Evolutionary conservation across 1,284 basidiomycete genomes (phyloP).

Genomic region (Cutaneotrichosporon sp.): DNA sequence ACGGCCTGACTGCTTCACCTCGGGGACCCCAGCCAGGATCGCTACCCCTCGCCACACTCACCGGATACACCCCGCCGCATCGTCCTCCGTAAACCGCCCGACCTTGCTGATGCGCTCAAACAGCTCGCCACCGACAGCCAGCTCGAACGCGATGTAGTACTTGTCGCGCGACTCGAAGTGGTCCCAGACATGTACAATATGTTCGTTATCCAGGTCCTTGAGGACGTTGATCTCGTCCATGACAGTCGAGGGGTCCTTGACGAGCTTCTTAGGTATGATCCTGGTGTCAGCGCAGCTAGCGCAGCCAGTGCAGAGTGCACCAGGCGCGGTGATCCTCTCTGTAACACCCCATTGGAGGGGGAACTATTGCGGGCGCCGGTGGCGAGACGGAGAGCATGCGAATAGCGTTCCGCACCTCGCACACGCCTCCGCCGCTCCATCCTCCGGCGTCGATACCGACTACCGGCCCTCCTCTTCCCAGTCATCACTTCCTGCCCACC

Average conservation of each 20-base stretch:
- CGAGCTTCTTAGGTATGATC: slow-evolving; percentile 85
- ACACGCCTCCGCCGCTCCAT: no score
- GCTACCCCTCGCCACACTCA: slow-evolving; percentile 32
- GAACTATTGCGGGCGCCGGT: no score
- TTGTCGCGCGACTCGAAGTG: slow-evolving; percentile 84
- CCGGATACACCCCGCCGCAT: slow-evolving; percentile 72
- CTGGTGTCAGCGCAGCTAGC: slow-evolving; percentile 53
- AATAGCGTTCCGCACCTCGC: no score
- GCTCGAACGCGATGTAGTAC: slow-evolving; percentile 87
- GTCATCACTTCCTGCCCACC: not conserved
- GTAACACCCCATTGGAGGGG: no score
- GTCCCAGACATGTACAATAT: slow-evolving; percentile 66
- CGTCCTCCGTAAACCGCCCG: slow-evolving; percentile 86
- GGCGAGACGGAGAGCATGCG: no score
- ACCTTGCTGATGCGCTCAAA: slow-evolving; percentile 77
- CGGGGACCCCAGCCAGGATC: not conserved
- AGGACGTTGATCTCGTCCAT: slow-evolving; percentile 89
- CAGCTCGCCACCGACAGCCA: slow-evolving; percentile 83
- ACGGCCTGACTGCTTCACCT: no score
- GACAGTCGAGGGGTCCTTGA: slow-evolving; percentile 81
- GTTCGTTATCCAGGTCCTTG: slow-evolving; percentile 78
- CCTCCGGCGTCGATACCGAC: no score
- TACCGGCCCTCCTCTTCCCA: no score
- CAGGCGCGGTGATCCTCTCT: no score
- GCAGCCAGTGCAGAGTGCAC: not conserved